A percentile compares a stretch with the other conserved stretches of the same genome.
Evolutionary conservation across 345 rosid genomes (phyloP).

Genomic region (Ailanthus altissimus): DNA sequence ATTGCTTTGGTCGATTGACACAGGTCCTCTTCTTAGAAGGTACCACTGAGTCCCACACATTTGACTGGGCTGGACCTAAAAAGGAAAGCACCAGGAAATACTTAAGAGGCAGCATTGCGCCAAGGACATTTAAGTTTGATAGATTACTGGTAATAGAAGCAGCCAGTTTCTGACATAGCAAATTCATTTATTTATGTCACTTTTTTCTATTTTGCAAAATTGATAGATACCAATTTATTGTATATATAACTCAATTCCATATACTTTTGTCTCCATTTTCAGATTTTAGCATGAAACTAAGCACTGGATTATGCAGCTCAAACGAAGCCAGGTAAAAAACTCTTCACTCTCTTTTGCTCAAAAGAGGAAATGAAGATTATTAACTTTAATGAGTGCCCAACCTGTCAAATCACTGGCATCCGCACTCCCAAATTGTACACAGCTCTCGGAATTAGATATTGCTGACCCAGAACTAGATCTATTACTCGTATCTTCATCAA

Average conservation of each 20-base stretch:
- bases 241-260: background rate
- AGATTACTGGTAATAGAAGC: constrained; percentile 5
- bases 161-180: constrained; percentile 10
- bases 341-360: constrained; percentile 1
- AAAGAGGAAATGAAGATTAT: background rate
- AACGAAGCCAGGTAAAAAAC: background rate
- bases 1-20: constrained; percentile 75
- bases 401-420: constrained; percentile 96
- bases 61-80: constrained; percentile 85
- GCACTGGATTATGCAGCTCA: constrained; percentile 4
- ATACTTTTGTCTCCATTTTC: background rate
- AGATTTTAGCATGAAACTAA: background rate
- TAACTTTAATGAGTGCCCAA: constrained; percentile 27
- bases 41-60: constrained; percentile 81
- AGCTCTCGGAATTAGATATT: constrained; percentile 92
- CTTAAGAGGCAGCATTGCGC: constrained; percentile 6
- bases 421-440: constrained; percentile 77
- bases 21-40: constrained; percentile 94
- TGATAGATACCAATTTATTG: background rate
- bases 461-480: constrained; percentile 98
- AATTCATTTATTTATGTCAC: background rate
- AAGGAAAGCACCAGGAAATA: constrained; percentile 17
- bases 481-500: constrained; percentile 87
- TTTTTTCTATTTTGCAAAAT: constrained; percentile 1
- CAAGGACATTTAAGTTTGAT: background rate